phyloP scores from a whole-genome alignment of 2,329 filamentous ascomycete genomes.

The Fusarium napiforme region DNA sequence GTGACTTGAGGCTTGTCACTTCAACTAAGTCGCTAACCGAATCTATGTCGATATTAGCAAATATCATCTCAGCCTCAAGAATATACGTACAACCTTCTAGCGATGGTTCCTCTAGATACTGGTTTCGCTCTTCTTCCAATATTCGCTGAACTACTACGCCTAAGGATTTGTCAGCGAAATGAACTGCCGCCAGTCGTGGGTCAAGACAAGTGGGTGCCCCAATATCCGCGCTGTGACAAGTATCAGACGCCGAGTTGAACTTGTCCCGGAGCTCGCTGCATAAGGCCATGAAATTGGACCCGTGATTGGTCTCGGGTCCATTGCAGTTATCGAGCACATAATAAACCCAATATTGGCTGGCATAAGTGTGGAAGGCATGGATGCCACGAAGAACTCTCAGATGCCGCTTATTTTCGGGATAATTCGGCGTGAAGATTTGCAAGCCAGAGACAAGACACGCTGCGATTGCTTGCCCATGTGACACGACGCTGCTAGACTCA shows the following conservation, averaged over 20 bases:
- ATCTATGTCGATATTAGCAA: neutral
- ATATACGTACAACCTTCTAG: neutral
- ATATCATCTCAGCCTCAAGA: neutral
- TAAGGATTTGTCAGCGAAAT: neutral
- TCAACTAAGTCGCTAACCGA: neutral
- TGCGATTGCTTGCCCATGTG: neutral
- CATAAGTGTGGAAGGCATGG: neutral
- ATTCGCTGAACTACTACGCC: neutral
- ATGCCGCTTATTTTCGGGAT: neutral
- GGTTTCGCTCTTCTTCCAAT: neutral
- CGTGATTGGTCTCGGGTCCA: rapidly evolving
- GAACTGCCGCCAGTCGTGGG: neutral
- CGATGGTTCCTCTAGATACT: neutral
- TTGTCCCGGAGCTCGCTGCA: neutral
- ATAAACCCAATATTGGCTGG: neutral
- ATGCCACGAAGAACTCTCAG: neutral
- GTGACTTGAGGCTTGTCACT: neutral
- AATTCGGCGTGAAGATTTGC: neutral
- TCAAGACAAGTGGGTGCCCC: neutral
- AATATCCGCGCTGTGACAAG: neutral
- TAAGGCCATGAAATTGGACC: neutral
- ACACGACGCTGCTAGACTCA: neutral
- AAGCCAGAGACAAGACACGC: neutral
- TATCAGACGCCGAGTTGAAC: neutral
- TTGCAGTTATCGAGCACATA: neutral